Percentiles rank a stretch among this genome's conserved stretches.
Conservation (phyloP, 2,329 filamentous ascomycete species). For the Trichoderma citrinoviride region DNA sequence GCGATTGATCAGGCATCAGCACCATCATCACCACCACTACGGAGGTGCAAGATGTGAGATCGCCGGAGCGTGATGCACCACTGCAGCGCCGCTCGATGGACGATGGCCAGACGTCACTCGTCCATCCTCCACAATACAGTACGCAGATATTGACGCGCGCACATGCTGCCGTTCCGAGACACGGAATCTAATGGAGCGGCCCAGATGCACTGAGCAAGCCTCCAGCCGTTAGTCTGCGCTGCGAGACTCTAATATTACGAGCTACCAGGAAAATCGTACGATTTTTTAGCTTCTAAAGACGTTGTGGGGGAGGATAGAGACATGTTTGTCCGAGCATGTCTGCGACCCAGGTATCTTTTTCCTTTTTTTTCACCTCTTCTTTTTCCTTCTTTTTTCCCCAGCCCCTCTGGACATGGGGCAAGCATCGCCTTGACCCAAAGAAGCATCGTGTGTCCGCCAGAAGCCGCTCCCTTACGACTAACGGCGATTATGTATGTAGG, state of each 20-base stretch:
- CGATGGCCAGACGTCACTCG: not conserved
- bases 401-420: constrained; percentile 2
- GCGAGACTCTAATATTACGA: constrained; percentile 12
- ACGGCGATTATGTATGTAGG: not conserved
- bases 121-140: not conserved
- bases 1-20: not conserved
- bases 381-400: not conserved
- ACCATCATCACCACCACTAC: constrained; percentile 1
- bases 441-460: constrained; percentile 6
- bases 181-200: constrained; percentile 19
- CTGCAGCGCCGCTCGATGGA: not conserved
- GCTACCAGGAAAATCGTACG: constrained; percentile 15
- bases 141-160: not conserved
- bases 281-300: not conserved
- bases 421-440: not conserved
- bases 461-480: constrained; percentile 1
- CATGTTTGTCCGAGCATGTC: constrained; percentile 11
- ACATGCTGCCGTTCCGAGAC: constrained; percentile 9
- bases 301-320: constrained; percentile 1
- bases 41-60: constrained; percentile 6
- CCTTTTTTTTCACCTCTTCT: not conserved
- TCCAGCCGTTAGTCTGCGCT: constrained; percentile 10
- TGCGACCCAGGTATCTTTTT: not conserved
- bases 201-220: constrained; percentile 2
- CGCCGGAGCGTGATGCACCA: constrained; percentile 4